phyloP scores from a whole-genome alignment of 768 basidiomycete genomes.

The Pleurotus platypus region DNA sequence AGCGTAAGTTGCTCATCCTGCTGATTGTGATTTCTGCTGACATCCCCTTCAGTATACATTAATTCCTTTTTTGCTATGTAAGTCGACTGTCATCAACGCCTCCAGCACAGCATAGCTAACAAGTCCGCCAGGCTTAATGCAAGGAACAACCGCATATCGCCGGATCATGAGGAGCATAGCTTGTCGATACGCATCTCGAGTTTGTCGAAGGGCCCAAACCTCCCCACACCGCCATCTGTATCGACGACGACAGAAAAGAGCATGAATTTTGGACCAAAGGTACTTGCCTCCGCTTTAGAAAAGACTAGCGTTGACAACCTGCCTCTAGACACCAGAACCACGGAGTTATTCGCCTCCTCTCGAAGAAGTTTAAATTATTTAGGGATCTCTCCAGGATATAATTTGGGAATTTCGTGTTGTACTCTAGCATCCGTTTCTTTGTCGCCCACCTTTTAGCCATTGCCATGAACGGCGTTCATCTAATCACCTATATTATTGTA shows the following conservation, averaged over 20 bases:
- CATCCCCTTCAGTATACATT: slow-evolving; percentile 34
- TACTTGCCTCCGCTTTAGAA: not conserved
- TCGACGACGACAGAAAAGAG: slow-evolving; percentile 7
- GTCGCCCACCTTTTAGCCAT: not conserved
- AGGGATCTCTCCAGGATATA: not conserved
- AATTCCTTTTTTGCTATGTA: slow-evolving; percentile 34
- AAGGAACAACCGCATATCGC: not conserved
- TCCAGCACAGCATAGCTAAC: too few species aligned
- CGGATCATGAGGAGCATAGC: slow-evolving; percentile 2
- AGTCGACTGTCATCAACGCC: not conserved
- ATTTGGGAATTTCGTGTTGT: slow-evolving; percentile 1
- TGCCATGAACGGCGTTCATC: not conserved
- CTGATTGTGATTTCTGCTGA: not conserved
- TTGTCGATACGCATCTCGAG: slow-evolving; percentile 7
- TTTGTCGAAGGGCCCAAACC: not conserved
- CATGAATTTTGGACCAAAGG: slow-evolving; percentile 2
- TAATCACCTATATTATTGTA: slow-evolving; percentile 7
- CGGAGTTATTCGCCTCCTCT: not conserved
- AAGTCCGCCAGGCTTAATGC: slow-evolving; percentile 4
- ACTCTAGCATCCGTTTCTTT: slow-evolving; percentile 3
- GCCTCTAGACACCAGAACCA: not conserved
- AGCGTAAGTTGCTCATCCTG: slow-evolving; percentile 26
- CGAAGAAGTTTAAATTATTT: slow-evolving; percentile 3
- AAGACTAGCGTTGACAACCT: too few species aligned
- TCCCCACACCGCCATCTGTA: slow-evolving; percentile 3